Evolutionary conservation across 2,329 filamentous ascomycete genomes (phyloP).

Genomic region (Ilyonectria destructans): DNA sequence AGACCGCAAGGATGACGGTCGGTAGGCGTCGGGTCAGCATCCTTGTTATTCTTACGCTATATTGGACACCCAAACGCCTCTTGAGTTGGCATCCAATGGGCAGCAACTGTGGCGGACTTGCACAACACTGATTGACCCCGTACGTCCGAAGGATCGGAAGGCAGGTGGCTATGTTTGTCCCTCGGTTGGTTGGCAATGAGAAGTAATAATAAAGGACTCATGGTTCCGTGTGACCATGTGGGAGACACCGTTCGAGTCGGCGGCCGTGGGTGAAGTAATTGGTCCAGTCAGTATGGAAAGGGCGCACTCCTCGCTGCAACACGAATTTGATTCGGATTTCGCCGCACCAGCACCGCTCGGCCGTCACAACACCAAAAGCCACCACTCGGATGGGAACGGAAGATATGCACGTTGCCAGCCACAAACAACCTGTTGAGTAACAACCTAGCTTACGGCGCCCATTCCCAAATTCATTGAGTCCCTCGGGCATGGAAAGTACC

Average conservation of each 20-base stretch:
- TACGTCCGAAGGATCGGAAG: conserved; percentile 2
- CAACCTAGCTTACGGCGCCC: background rate
- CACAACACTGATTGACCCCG: background rate
- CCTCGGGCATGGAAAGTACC: background rate
- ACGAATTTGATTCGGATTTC: background rate
- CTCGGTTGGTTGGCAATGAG: background rate
- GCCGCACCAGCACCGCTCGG: no score
- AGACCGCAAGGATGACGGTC: conserved; percentile 3
- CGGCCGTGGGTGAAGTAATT: background rate
- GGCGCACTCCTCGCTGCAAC: background rate
- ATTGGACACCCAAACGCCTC: conserved; percentile 4
- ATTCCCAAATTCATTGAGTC: background rate
- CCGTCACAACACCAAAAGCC: background rate
- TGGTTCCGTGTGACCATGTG: background rate
- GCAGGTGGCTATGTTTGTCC: background rate
- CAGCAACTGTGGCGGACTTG: background rate
- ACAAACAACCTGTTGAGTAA: background rate
- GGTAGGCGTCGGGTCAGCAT: conserved; percentile 7
- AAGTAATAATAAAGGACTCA: background rate
- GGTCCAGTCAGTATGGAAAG: background rate
- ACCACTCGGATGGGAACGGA: background rate
- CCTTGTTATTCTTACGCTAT: background rate
- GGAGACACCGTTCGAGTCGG: background rate
- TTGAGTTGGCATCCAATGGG: conserved; percentile 13
- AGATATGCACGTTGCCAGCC: background rate